Evolutionary conservation across 345 rosid species (phyloP), one percentile per base, ranked within the genome.

Genomic region (Eucalyptus caleyi): DNA sequence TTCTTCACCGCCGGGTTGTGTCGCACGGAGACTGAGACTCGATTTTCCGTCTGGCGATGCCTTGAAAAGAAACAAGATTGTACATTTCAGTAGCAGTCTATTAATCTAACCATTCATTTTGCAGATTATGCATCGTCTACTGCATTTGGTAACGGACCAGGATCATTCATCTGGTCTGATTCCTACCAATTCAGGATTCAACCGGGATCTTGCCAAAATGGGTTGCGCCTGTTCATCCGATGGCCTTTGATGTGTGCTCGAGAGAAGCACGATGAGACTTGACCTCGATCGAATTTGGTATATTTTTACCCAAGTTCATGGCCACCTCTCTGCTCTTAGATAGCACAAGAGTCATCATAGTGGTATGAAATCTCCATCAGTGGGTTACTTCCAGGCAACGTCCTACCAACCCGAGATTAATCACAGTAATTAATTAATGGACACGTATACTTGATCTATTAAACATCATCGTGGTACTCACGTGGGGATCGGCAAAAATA

Each of bases 381-480:
- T 11, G 27, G 83, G 83, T 10, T 72, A 16, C 27, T 19, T 72
- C 14, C 45, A 12, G 8, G 83, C 27, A 72, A 72, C 45, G 2
- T 37, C 14, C 45, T 11, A 37, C 8, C 44, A 12, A 6, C 45
- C 23, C 27, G 16, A 18, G 15, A 21, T 37, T 0, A 19, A 72
- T 72, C 11, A 1, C 44, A 11, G 82, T 9, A 19, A 37, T 10
- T 37, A 37, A 21, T 2, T 24, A 56, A 56, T 10, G 30, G 62
- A 53, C 59, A 8, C 5, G 59, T 53, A 53, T 19, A 53, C 59
- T 53, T 4, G 26, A 53, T 53, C 59, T 2, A 53, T 4, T 53
- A 3, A 53, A 19, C 5, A 53, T 3, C 10, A 53, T 53, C 10
- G 59, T 4, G 2, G 1, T 0, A 59, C 67, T 60, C 30, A 16